These are phyloP conservation scores for Leucaena leucocephala DNA, from an alignment of 306 rosid species.

Conservation along the genomic window DNA sequence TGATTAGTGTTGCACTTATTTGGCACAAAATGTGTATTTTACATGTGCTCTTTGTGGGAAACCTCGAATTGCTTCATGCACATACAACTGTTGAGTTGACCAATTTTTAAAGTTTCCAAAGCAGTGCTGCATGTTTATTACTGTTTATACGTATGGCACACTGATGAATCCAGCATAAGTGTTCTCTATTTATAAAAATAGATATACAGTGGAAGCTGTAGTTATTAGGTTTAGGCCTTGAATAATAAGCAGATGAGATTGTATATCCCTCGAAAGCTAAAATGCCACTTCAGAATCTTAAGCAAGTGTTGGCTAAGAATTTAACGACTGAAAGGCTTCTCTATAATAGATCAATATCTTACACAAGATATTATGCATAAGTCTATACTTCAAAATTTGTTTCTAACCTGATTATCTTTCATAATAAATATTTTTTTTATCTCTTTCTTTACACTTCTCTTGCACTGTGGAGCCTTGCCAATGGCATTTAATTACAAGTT, in stretches of 20 bases:
- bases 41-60: constrained; percentile 1
- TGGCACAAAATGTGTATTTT: constrained; percentile 24
- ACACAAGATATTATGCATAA: background rate
- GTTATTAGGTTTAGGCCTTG: constrained; percentile 5
- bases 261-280: background rate
- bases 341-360: background rate
- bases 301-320: background rate
- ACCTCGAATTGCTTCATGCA: background rate
- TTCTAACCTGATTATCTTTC: background rate
- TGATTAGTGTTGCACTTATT: no score
- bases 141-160: constrained; percentile 1
- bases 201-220: background rate
- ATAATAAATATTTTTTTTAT: background rate
- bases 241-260: background rate
- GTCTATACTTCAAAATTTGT: background rate
- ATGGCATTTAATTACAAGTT: background rate
- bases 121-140: background rate
- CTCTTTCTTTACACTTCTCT: constrained; percentile 10
- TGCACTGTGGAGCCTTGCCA: background rate
- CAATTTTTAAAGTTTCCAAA: background rate
- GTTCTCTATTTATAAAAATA: background rate
- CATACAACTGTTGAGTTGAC: background rate
- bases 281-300: background rate
- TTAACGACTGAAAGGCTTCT: background rate
- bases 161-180: constrained; percentile 14